A percentile compares a stretch with the other conserved stretches of the same genome.
These are phyloP conservation scores for Paramecium pentaurelia DNA, from an alignment of 73 alveolate species.

Conservation along the genomic window DNA sequence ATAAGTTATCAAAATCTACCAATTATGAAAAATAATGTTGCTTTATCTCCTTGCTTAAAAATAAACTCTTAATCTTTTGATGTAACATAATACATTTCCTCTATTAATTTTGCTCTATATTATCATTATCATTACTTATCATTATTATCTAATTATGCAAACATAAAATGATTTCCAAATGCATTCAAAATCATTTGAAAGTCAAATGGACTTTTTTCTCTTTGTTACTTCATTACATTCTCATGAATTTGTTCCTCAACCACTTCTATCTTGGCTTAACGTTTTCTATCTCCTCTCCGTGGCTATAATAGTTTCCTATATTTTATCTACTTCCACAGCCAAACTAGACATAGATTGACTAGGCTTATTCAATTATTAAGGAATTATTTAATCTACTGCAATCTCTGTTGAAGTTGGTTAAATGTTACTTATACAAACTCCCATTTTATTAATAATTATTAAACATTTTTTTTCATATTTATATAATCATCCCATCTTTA, in stretches of 20 bases:
- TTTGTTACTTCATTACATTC: neutral
- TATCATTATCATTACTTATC: neutral
- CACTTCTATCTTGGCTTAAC: conserved; percentile 27
- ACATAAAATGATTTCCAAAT: conserved; percentile 28
- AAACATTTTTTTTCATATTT: neutral
- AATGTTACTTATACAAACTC: neutral
- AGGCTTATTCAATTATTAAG: neutral
- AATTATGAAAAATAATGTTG: conserved; percentile 45
- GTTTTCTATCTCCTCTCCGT: conserved; percentile 22
- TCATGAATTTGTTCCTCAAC: conserved; percentile 14
- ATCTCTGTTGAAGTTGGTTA: neutral
- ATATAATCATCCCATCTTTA: neutral
- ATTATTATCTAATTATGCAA: conserved; percentile 18
- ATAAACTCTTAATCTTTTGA: conserved; percentile 33
- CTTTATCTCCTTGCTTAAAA: conserved; percentile 58
- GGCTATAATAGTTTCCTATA: neutral
- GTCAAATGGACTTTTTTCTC: conserved; percentile 6
- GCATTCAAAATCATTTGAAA: conserved; percentile 44
- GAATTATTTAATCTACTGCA: neutral
- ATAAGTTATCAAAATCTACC: neutral
- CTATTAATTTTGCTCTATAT: conserved; percentile 46
- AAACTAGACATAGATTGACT: neutral
- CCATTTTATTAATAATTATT: conserved; percentile 12
- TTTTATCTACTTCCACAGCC: neutral
- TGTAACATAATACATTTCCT: conserved; percentile 51